Base-by-base conservation (phyloP, 164 flowering plant genomes). In the Liquidambar formosana region DNA sequence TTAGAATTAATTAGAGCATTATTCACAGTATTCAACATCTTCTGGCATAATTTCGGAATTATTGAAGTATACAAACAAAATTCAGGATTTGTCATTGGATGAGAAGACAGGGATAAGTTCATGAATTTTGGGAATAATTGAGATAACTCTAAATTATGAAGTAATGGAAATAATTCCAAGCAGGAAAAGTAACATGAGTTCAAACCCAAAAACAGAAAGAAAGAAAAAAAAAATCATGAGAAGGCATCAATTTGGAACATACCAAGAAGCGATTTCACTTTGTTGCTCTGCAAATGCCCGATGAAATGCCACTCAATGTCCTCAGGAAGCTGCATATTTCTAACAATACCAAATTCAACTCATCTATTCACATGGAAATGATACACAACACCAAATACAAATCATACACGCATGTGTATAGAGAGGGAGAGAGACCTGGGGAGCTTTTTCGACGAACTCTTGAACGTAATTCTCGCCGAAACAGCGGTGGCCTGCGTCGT, bases 261-360 rank as follows among this genome's bases (percentile, higher is more conserved):
- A 95, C 99, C 73, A 19, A 96, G 75, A 49, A 96, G 84, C n/a
- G 90, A 56, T 71, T 92, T 96, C 58, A 82, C 97, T 88, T 96
- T 93, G 73, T 93, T 96, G 86, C 97, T 93, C 86, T 96, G 99
- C 82, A 96, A 83, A 73, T 93, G 81, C 75, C 99, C 99, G 57
- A 96, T 84, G 69, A 88, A 96, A 86, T 91, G 99, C 99, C 99
- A 96, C 67, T 88, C 91, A 10, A 96, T 91, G 68, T 93, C 98
- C 44, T 82, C 92, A 8, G 99, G 99, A 79, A 96, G 94, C 98
- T 96, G 88, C 81, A 83, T 21, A 67, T 28, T 45, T 46, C 23
- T 26, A 45, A 19, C 6, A 27, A 41, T 18, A 8, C 28, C 27
- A 68, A 46, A 23, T 1, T 47, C 52, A 57, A 14, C 0, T 12